A percentile compares a stretch with the other conserved stretches of the same genome.
Evolutionary conservation across 2,329 filamentous ascomycete species (phyloP).

Genomic region (Phaeophleospora eucalypticola): DNA sequence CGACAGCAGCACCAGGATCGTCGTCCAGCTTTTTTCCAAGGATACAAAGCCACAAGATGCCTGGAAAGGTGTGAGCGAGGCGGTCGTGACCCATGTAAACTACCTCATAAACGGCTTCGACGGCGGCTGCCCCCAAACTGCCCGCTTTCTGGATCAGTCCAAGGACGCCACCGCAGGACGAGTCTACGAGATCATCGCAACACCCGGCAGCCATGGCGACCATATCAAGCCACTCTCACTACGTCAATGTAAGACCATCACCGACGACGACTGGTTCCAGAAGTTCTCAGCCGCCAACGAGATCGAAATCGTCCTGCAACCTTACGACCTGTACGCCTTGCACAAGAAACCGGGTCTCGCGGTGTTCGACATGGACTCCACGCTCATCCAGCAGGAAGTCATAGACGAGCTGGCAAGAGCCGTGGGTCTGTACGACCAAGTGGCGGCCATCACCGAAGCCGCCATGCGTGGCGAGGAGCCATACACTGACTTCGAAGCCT

Average conservation of each 20-base stretch:
- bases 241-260: conserved; percentile 16
- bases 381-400: conserved; percentile 93
- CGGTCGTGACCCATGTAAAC: background rate
- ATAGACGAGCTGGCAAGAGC: conserved; percentile 90
- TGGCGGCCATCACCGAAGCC: conserved; percentile 82
- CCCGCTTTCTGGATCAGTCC: background rate
- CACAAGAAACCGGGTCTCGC: conserved; percentile 58
- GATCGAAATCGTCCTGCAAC: conserved; percentile 23
- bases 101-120: background rate
- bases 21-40: background rate
- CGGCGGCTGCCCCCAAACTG: background rate
- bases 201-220: background rate
- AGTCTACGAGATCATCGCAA: background rate
- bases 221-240: background rate
- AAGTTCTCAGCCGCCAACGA: background rate
- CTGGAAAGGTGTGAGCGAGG: background rate
- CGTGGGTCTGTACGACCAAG: conserved; percentile 63
- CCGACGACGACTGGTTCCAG: conserved; percentile 11
- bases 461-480: conserved; percentile 84
- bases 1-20: background rate
- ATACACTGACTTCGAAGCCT: conserved; percentile 75
- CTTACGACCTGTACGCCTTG: conserved; percentile 15
- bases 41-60: background rate
- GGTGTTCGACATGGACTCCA: conserved; percentile 98
- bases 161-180: background rate